These are phyloP conservation scores for Candida jianshihensis DNA, from an alignment of 805 yeast species.

Conservation along the genomic window DNA sequence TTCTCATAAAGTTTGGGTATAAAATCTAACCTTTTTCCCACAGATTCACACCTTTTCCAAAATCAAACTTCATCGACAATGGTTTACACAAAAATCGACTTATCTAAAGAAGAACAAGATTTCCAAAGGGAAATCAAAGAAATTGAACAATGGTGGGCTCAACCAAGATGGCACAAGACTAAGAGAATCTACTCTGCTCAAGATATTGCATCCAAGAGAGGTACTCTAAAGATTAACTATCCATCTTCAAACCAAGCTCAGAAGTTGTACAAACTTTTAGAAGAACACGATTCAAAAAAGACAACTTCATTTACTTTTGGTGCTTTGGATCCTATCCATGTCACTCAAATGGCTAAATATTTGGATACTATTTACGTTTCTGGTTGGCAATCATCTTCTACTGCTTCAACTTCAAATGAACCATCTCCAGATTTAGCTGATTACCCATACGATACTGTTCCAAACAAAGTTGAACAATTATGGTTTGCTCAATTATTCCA, in stretches of 20 bases:
- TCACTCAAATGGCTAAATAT: slow-evolving; percentile 94
- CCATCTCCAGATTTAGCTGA: slow-evolving; percentile 98
- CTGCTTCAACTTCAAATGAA: slow-evolving; percentile 95
- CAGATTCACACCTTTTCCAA: not conserved
- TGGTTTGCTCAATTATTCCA: slow-evolving; percentile 97
- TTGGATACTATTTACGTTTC: slow-evolving; percentile 89
- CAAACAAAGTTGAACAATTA: slow-evolving; percentile 94
- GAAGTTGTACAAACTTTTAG: slow-evolving; percentile 65
- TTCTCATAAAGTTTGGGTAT: too few species aligned
- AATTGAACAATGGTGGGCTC: slow-evolving; percentile 85
- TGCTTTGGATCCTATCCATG: slow-evolving; percentile 93
- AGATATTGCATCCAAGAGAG: slow-evolving; percentile 86
- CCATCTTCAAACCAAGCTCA: slow-evolving; percentile 78
- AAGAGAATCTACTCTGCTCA: slow-evolving; percentile 84
- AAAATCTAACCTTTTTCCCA: too few species aligned
- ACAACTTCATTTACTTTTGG: slow-evolving; percentile 88
- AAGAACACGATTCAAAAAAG: slow-evolving; percentile 64
- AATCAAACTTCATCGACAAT: not conserved
- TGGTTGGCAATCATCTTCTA: slow-evolving; percentile 98
- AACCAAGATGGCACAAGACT: slow-evolving; percentile 86
- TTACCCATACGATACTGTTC: slow-evolving; percentile 98
- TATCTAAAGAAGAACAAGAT: slow-evolving; percentile 16
- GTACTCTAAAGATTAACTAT: slow-evolving; percentile 64
- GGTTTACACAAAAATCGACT: slow-evolving; percentile 11
- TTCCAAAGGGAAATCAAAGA: slow-evolving; percentile 50